phyloP scores from a whole-genome alignment of 768 basidiomycete genomes.

The Tricholoma flavovirens region DNA sequence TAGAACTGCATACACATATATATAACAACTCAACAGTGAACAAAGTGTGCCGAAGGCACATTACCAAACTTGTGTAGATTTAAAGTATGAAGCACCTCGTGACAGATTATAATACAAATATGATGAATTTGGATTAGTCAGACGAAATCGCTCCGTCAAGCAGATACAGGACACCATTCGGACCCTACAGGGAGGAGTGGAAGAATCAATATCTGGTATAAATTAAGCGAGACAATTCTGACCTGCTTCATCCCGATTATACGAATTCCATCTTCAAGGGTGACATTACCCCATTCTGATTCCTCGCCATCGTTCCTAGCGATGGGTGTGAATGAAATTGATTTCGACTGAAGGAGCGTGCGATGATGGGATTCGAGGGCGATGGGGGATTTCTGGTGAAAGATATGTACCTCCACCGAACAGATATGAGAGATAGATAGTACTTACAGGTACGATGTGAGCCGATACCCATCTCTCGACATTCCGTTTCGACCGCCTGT shows the following conservation, averaged over 20 bases:
- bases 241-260: constrained; percentile 65
- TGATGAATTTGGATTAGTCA: constrained; percentile 14
- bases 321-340: constrained; percentile 46
- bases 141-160: constrained; percentile 46
- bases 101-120: too few species aligned
- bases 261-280: constrained; percentile 47
- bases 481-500: constrained; percentile 53
- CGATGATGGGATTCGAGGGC: constrained; percentile 40
- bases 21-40: too few species aligned
- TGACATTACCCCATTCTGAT: constrained; percentile 55
- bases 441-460: constrained; percentile 72
- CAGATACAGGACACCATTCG: constrained; percentile 54
- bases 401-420: neutral
- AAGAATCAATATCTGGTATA: neutral
- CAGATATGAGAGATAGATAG: neutral
- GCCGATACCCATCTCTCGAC: constrained; percentile 78
- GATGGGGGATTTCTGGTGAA: constrained; percentile 41
- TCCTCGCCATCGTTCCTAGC: constrained; percentile 27
- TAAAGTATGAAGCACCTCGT: too few species aligned
- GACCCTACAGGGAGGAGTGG: constrained; percentile 29
- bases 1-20: too few species aligned
- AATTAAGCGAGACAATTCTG: neutral
- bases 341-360: constrained; percentile 56
- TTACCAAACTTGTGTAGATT: too few species aligned
- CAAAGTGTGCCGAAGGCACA: too few species aligned